Evolutionary conservation across 1,284 basidiomycete genomes (phyloP).

Genomic region (Malassezia pachydermatis): DNA sequence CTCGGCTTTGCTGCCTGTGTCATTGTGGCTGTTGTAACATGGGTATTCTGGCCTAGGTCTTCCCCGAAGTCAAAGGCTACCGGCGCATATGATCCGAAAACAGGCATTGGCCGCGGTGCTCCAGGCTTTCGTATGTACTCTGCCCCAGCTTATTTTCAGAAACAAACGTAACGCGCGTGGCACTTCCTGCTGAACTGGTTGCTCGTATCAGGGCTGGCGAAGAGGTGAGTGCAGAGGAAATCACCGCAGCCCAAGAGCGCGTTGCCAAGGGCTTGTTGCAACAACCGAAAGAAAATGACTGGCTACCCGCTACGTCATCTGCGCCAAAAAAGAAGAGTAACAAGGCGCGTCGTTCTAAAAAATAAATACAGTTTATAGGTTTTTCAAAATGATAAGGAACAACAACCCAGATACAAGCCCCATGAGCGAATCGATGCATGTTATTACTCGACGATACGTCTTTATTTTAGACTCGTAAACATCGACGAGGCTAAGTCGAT

Average conservation of each 20-base stretch:
- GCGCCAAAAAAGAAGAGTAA: background rate
- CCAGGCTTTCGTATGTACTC: slow-evolving; percentile 27
- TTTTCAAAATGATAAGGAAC: slow-evolving; percentile 9
- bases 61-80: background rate
- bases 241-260: slow-evolving; percentile 22
- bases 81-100: slow-evolving; percentile 26
- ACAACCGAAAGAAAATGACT: slow-evolving; percentile 14
- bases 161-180: slow-evolving; percentile 25
- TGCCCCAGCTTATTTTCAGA: slow-evolving; percentile 9
- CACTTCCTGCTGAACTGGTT: slow-evolving; percentile 27
- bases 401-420: slow-evolving; percentile 10
- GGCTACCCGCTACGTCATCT: slow-evolving; percentile 13
- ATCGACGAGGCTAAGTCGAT: too few species aligned
- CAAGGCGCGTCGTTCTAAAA: background rate
- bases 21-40: background rate
- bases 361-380: slow-evolving; percentile 5
- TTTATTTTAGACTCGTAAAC: too few species aligned
- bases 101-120: slow-evolving; percentile 30
- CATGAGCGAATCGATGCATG: slow-evolving; percentile 6
- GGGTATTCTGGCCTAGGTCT: slow-evolving; percentile 6
- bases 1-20: background rate
- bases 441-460: background rate
- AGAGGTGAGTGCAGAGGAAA: slow-evolving; percentile 29
- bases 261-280: slow-evolving; percentile 8
- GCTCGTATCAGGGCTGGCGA: slow-evolving; percentile 32